Evolutionary conservation across 805 yeast genomes (phyloP), one percentile per base, ranked within the genome.

Genomic region (Monosporozyma servazzii): DNA sequence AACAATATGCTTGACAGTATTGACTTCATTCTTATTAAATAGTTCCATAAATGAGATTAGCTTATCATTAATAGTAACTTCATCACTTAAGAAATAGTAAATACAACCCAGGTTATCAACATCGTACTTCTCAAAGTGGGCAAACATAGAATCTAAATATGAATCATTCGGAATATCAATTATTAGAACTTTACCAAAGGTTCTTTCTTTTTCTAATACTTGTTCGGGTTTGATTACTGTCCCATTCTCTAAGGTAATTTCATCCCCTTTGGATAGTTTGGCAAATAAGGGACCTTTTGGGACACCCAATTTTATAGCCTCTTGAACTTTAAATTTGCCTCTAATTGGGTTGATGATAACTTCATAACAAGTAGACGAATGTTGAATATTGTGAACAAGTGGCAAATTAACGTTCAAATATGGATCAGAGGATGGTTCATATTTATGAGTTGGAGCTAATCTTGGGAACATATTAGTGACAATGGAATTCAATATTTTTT

Each of bases 81-180:
- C 77, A 5, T 74, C 78, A n/a, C 86, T 93, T 27, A 93, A 68
- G 52, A 88, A 78, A 66, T 88, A 95, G 64, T 87, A 89, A 1
- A 89, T 84, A 1, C 80, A 77, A 20, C 76, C 69, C 2, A 72
- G 69, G 13, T 37, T 20, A 8, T 45, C 27, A 13, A 33, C 13
- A 33, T 45, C 33, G 13, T 33, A 45, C 1, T 45, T 31, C 11
- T 20, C 23, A 31, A 45, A 45, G 21, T 31, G 21, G 8, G 27
- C 3, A 33, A 45, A 11, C 48, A 45, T 67, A 18, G 58, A 55
- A 4, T 67, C 69, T 6, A 80, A 63, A 59, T 82, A 85, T 0
- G 62, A 64, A 0, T 54, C 50, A 17, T 73, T 70, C 0, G 96
- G 96, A 23, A 88, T 76, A 60, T 91, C 97, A 6, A 91, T 57